Base-by-base conservation (phyloP, 805 yeast genomes). In the Wickerhamiella sorbophila region DNA sequence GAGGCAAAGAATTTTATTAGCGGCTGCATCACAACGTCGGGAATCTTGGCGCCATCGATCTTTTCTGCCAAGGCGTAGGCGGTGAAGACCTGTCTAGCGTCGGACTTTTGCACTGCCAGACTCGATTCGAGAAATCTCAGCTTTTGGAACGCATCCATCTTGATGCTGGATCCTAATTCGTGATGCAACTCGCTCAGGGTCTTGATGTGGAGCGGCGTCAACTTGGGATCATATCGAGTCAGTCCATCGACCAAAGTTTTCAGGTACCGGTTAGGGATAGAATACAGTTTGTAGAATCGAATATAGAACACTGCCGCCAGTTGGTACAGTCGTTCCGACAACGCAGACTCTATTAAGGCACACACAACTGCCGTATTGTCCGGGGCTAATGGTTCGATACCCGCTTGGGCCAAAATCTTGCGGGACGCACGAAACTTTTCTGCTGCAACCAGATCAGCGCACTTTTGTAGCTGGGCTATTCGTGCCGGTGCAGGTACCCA, bases 221-320 rank as follows among this genome's bases (percentile, higher is more conserved):
- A 40, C 21, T 47, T 47, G 6, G 53, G 47, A 27, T 50, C 49
- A 31, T 33, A 48, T 3, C 22, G 42, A 10, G 34, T n/a, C 18
- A 50, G 40, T 15, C 53, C 53, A 10, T 44, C 40, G 1, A 46
- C 40, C 3, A 48, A 27, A 2, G 17, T 31, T 15, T 34, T 39
- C 15, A 42, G 35, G 29, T 24, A 24, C 6, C 29, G 29, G 12
- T 24, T 24, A 8, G 29, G 29, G 29, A 24, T 24, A 24, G 29
- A 24, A 24, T 24, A 24, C 12, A 8, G 6, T 6, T 24, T 12
- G 29, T 24, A 12, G 12, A 24, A 24, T 12, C 29, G 29, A 24
- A 24, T 6, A 24, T 24, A 24, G 12, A 6, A 24, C 6, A 24
- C 10, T 24, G 29, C 29, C 12, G 29, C 29, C 6, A 24, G 29